These are phyloP conservation scores for Wickerhamiella parazyma DNA, from an alignment of 805 yeast species.

Conservation along the genomic window DNA sequence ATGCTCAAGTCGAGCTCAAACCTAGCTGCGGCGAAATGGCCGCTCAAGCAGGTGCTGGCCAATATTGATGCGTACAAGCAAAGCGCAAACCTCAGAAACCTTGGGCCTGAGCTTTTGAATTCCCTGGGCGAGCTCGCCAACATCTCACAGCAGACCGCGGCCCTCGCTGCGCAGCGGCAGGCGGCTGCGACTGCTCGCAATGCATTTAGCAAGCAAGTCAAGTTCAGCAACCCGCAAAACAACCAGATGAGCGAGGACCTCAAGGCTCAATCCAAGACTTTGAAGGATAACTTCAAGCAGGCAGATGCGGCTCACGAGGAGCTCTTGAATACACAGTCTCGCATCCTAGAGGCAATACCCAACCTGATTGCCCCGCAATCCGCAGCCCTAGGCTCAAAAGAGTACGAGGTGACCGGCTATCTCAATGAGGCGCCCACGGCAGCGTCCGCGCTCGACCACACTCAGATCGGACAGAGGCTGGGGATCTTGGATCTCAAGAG, in stretches of 20 bases:
- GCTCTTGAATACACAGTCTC: conserved; percentile 10
- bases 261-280: conserved; percentile 6
- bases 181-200: conserved; percentile 17
- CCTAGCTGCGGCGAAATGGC: conserved; percentile 16
- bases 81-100: conserved; percentile 18
- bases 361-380: conserved; percentile 21
- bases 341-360: conserved; percentile 23
- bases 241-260: conserved; percentile 15
- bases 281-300: conserved; percentile 16
- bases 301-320: conserved; percentile 12
- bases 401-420: conserved; percentile 15
- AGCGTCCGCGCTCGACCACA: conserved; percentile 38
- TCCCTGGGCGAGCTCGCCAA: conserved; percentile 18
- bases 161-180: conserved; percentile 11
- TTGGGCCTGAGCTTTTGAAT: conserved; percentile 13
- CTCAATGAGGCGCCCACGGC: conserved; percentile 13
- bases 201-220: conserved; percentile 11
- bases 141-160: conserved; percentile 17
- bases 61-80: conserved; percentile 16
- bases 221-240: conserved; percentile 9
- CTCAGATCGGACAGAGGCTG: conserved; percentile 51
- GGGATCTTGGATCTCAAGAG: conserved; percentile 53
- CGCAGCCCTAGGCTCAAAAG: conserved; percentile 12
- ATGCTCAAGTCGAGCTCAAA: conserved; percentile 14
- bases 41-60: conserved; percentile 15